phyloP scores from a whole-genome alignment of 148 eudicot genomes.

The Silene uniflora region DNA sequence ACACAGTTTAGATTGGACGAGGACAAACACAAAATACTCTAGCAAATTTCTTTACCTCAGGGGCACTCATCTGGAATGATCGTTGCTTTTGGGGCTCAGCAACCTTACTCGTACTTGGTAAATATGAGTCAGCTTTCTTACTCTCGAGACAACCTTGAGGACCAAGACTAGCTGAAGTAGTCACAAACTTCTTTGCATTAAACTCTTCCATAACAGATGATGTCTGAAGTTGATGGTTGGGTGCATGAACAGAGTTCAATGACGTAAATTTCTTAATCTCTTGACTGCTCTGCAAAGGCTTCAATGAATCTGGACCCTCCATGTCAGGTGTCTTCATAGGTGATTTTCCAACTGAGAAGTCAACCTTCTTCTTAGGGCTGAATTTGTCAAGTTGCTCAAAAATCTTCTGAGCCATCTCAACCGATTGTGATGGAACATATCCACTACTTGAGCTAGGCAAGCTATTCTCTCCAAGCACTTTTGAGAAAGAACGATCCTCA shows the following conservation, averaged over 20 bases:
- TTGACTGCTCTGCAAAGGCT: conserved; percentile 33
- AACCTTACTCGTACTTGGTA: conserved; percentile 19
- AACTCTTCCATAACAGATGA: conserved; percentile 29
- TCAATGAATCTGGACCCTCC: conserved; percentile 41
- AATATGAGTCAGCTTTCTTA: conserved; percentile 21
- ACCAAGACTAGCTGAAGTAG: conserved; percentile 19
- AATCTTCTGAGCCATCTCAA: conserved; percentile 67
- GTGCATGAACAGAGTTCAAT: conserved; percentile 25
- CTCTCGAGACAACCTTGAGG: conserved; percentile 26
- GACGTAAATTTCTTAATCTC: conserved; percentile 21
- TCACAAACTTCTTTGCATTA: conserved; percentile 15
- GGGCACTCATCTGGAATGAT: conserved; percentile 80
- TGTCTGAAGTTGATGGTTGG: conserved; percentile 24
- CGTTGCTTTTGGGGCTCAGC: conserved; percentile 44
- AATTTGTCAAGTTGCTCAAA: conserved; percentile 69
- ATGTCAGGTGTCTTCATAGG: conserved; percentile 38
- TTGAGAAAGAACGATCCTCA: conserved; percentile 22
- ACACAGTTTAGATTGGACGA: neutral
- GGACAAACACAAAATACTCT: neutral
- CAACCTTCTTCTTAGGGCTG: conserved; percentile 50
- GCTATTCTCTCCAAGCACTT: conserved; percentile 28
- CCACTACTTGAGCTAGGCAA: conserved; percentile 38
- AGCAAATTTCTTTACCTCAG: conserved; percentile 40
- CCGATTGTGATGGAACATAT: conserved; percentile 66
- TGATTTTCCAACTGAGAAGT: conserved; percentile 31